phyloP scores from a whole-genome alignment of 106 monocot species.

The Platanthera guangdongensis region DNA sequence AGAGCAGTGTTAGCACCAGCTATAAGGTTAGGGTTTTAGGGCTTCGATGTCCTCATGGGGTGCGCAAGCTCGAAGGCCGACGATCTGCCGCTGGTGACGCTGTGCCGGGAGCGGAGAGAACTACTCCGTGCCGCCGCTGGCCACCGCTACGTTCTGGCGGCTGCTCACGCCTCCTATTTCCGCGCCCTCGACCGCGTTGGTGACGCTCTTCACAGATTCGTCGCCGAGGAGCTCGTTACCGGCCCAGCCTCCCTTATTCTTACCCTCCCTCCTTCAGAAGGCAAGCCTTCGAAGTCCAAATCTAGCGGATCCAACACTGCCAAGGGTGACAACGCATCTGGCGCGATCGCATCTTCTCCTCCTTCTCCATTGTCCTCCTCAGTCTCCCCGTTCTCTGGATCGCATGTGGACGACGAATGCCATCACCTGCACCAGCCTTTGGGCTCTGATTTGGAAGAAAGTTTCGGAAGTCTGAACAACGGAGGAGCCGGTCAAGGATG shows the following conservation, averaged over 20 bases:
- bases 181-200: conserved; percentile 44
- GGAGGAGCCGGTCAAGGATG: background rate
- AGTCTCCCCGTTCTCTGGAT: conserved; percentile 7
- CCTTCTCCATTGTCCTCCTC: conserved; percentile 5
- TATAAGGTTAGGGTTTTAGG: conserved; percentile 14
- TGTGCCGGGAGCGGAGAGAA: conserved; percentile 64
- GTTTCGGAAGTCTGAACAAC: background rate
- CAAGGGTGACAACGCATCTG: conserved; percentile 5
- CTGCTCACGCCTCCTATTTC: conserved; percentile 70
- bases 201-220: conserved; percentile 62
- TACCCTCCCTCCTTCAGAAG: conserved; percentile 57
- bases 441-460: conserved; percentile 16
- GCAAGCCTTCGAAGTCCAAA: conserved; percentile 13
- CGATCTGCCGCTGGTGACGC: conserved; percentile 27
- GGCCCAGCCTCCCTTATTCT: conserved; percentile 38
- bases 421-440: conserved; percentile 28
- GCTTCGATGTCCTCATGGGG: conserved; percentile 42
- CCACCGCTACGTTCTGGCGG: conserved; percentile 45
- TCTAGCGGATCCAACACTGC: background rate
- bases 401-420: conserved; percentile 14
- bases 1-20: background rate
- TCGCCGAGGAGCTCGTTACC: conserved; percentile 35
- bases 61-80: conserved; percentile 61
- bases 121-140: conserved; percentile 58
- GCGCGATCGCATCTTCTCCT: background rate